Conservation (phyloP, 2,329 filamentous ascomycete species). For the Tolypocladium pustulatum region DNA sequence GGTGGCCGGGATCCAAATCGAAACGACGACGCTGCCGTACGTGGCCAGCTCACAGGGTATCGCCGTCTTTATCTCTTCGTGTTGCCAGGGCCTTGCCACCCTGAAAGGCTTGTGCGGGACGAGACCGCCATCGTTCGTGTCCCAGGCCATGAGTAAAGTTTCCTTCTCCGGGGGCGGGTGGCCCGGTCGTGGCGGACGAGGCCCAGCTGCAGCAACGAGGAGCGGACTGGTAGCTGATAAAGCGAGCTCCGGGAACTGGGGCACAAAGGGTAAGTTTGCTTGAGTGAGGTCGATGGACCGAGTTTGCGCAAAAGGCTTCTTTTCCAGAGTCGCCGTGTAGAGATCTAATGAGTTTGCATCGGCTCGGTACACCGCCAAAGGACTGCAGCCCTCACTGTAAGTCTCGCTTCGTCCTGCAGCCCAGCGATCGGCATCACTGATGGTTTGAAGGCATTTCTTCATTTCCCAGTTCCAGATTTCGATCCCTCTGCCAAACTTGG, state of each 20-base stretch:
- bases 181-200: conserved; percentile 24
- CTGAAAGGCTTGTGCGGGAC: conserved; percentile 21
- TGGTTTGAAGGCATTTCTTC: conserved; percentile 27
- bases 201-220: conserved; percentile 26
- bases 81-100: conserved; percentile 24
- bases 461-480: conserved; percentile 29
- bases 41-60: conserved; percentile 24
- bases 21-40: conserved; percentile 26
- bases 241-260: conserved; percentile 28
- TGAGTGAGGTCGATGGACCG: conserved; percentile 23
- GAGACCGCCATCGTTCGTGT: conserved; percentile 17
- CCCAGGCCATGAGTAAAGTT: conserved; percentile 28
- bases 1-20: conserved; percentile 28
- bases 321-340: conserved; percentile 18
- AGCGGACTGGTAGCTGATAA: conserved; percentile 27
- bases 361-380: conserved; percentile 24
- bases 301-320: conserved; percentile 25
- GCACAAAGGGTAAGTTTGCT: conserved; percentile 23
- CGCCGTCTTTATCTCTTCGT: conserved; percentile 27
- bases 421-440: conserved; percentile 27
- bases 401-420: conserved; percentile 23
- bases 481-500: conserved; percentile 26
- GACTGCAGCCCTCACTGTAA: conserved; percentile 20
- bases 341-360: conserved; percentile 21
- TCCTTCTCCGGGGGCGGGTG: conserved; percentile 25